A percentile compares a stretch with the other conserved stretches of the same genome.
Conservation (phyloP, 495 filamentous ascomycete genomes). For the Corynascus novoguineensis region DNA sequence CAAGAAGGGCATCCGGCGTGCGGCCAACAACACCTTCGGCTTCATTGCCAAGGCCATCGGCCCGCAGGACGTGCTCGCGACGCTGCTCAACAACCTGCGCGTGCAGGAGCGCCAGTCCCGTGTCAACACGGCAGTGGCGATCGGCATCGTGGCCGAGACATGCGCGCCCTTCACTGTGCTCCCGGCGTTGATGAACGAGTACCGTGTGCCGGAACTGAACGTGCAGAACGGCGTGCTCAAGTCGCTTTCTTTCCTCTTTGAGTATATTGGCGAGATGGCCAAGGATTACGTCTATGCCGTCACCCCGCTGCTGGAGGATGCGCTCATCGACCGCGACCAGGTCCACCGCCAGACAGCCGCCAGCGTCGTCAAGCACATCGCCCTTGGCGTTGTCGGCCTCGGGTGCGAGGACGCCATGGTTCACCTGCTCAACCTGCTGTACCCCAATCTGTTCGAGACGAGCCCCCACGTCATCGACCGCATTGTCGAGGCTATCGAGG, state of each 20-base stretch:
- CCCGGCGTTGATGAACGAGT: conserved; percentile 99
- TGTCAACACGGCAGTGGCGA: conserved; percentile 97
- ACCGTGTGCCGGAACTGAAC: conserved; percentile 96
- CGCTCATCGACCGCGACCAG: conserved; percentile 95
- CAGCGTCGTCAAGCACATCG: conserved; percentile 93
- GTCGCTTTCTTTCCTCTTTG: conserved; percentile 93
- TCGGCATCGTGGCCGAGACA: conserved; percentile 99
- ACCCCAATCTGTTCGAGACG: conserved; percentile 97
- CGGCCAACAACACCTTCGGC: conserved; percentile 99
- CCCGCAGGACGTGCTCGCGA: conserved; percentile 93
- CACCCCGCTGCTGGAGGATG: conserved; percentile 94
- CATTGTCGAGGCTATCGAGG: conserved; percentile 94
- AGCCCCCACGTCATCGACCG: conserved; percentile 98
- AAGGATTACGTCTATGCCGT: conserved; percentile 99
- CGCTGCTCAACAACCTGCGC: conserved; percentile 90
- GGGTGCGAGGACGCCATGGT: conserved; percentile 99
- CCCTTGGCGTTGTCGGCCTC: conserved; percentile 88
- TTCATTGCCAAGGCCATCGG: conserved; percentile 99
- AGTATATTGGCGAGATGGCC: conserved; percentile 99
- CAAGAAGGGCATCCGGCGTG: conserved; percentile 97
- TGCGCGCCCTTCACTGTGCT: conserved; percentile 98
- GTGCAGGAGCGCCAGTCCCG: conserved; percentile 97
- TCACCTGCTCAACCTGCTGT: conserved; percentile 91
- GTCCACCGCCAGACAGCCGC: conserved; percentile 97
- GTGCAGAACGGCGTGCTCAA: conserved; percentile 99